A percentile compares a stretch with the other conserved stretches of the same genome.
Evolutionary conservation across 805 yeast species (phyloP).

Genomic region (Wickerhamomyces canadensis): DNA sequence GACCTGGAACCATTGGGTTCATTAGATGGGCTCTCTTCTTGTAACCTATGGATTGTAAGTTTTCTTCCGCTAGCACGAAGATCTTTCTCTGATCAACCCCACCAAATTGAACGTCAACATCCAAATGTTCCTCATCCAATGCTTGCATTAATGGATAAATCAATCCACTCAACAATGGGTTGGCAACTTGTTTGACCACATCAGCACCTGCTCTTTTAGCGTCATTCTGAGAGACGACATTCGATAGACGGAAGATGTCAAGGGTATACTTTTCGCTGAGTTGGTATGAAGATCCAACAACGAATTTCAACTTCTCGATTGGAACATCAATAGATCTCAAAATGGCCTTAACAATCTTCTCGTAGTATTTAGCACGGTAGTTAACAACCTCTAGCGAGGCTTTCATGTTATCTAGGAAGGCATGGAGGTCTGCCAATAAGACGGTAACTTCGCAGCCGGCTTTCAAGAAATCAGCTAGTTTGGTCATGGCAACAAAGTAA

Average conservation of each 20-base stretch:
- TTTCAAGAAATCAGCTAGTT: constrained; percentile 86
- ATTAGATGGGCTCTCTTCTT: constrained; percentile 96
- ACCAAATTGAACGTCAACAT: constrained; percentile 92
- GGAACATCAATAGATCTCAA: constrained; percentile 86
- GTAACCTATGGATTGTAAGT: constrained; percentile 81
- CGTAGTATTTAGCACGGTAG: constrained; percentile 88
- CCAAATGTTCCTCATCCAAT: constrained; percentile 86
- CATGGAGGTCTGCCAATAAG: constrained; percentile 91
- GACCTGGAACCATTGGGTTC: constrained; percentile 99
- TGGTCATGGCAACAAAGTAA: constrained; percentile 96
- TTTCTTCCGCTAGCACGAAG: constrained; percentile 94
- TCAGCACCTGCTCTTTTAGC: constrained; percentile 99
- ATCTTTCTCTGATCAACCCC: constrained; percentile 99
- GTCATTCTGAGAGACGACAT: constrained; percentile 85
- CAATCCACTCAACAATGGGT: constrained; percentile 88
- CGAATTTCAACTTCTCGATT: constrained; percentile 78
- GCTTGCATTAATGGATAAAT: constrained; percentile 99
- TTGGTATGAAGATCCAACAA: constrained; percentile 89
- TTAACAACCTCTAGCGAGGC: constrained; percentile 91
- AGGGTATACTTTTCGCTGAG: constrained; percentile 68
- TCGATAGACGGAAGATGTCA: constrained; percentile 84
- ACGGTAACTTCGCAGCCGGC: constrained; percentile 96
- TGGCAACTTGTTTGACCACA: constrained; percentile 95
- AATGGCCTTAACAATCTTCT: constrained; percentile 74
- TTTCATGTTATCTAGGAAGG: constrained; percentile 96